Base-by-base conservation (phyloP, 352 stramenopile genomes). In the Globisporangium ultimum region DNA sequence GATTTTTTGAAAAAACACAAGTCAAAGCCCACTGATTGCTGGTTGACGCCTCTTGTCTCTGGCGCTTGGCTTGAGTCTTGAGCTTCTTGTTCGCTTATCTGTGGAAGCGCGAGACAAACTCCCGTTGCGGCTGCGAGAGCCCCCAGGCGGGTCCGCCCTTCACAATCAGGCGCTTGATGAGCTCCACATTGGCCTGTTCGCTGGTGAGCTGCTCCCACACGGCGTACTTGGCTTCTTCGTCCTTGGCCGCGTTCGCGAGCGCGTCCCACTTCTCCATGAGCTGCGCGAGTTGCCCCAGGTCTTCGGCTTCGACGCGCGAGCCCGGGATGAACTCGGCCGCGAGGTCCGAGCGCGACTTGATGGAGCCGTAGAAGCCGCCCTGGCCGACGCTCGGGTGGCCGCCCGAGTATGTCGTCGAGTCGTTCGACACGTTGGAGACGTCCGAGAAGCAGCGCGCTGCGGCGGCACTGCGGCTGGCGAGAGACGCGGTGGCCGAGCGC, bases 361-460 rank as follows among this genome's bases (percentile, higher is more conserved):
- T 76, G 24, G 84, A 88, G 51, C 87, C 90, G 68, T 97, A 97
- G 70, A 93, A 97, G 51, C 90, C 90, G 45, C 89, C 89, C 62
- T 97, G 89, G 42, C 89, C 89, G 63, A 95, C 86, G 46, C 70
- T 89, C 15, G 89, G 80, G 67, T 97, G 89, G 42, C 89, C 89
- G 54, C 87, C 89, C 18, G 81, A 93, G 70, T 97, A 97, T 51
- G 86, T 95, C 53, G 84, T 93, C 48, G 89, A 72, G 48, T 51
- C 22, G 52, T 28, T 15, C 11, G 22, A 10, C 15, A 34, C 12
- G 22, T 18, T 34, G 52, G 24, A 32, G 24, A 32, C 24, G 24
- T 32, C 24, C 24, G 24, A 32, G 24, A 32, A 32, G 24, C 24
- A 32, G 24, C 24, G 24, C 24, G 5, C 24, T 6, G 24, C 24